Conservation (phyloP, 2,329 filamentous ascomycete genomes). For the Aspergillus floridensis region DNA sequence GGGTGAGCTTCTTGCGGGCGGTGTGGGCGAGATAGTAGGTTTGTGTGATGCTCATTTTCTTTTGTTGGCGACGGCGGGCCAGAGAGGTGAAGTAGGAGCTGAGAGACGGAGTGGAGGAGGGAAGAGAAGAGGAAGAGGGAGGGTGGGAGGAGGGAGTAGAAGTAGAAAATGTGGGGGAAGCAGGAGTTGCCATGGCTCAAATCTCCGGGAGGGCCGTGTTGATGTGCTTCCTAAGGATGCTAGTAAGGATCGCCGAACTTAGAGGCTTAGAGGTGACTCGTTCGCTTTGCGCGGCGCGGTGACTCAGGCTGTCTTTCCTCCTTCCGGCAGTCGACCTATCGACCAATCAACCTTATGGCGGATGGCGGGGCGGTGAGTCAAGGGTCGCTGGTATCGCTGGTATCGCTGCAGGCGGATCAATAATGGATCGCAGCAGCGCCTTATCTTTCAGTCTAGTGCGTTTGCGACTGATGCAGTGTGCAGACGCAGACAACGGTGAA, state of each 20-base stretch:
- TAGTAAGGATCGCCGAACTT: slow-evolving; percentile 8
- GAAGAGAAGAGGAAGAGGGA: slow-evolving; percentile 22
- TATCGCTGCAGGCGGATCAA: slow-evolving; percentile 11
- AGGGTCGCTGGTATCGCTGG: background rate
- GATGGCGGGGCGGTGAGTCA: slow-evolving; percentile 28
- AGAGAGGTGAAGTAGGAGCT: slow-evolving; percentile 44
- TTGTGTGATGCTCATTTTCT: slow-evolving; percentile 96
- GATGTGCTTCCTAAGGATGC: slow-evolving; percentile 24
- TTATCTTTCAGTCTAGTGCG: slow-evolving; percentile 11
- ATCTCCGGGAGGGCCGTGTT: slow-evolving; percentile 15
- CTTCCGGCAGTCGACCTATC: slow-evolving; percentile 17
- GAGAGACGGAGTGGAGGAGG: slow-evolving; percentile 28
- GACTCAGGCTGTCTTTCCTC: slow-evolving; percentile 28
- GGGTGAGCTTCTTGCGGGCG: slow-evolving; percentile 91
- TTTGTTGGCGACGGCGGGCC: slow-evolving; percentile 51
- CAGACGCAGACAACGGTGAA: background rate
- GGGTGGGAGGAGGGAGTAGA: slow-evolving; percentile 13
- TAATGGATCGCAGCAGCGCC: slow-evolving; percentile 8
- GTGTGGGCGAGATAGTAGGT: slow-evolving; percentile 98
- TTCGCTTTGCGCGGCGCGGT: slow-evolving; percentile 27
- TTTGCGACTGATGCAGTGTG: background rate
- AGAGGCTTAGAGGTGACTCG: slow-evolving; percentile 23
- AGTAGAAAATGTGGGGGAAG: slow-evolving; percentile 11
- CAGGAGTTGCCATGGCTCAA: slow-evolving; percentile 26
- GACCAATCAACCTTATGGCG: slow-evolving; percentile 26